phyloP scores from a whole-genome alignment of 768 basidiomycete species.

The Suillus subluteus region DNA sequence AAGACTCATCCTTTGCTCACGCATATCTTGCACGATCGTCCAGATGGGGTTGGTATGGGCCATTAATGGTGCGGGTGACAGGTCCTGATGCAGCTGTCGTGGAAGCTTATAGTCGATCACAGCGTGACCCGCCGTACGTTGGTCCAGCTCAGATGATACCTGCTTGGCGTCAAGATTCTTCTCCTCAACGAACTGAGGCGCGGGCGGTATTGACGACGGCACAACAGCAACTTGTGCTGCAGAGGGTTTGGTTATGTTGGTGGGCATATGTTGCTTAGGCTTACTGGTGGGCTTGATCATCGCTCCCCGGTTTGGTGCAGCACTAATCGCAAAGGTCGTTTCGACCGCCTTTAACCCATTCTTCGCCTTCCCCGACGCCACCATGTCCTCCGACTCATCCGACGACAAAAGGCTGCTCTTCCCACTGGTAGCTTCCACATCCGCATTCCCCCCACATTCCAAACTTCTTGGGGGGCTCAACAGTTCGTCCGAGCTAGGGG shows the following conservation, averaged over 20 bases:
- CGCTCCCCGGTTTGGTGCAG: not conserved
- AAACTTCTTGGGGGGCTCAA: slow-evolving; percentile 19
- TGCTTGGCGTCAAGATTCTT: slow-evolving; percentile 6
- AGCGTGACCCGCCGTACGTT: slow-evolving; percentile 16
- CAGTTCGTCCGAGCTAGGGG: slow-evolving; percentile 19
- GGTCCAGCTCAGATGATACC: slow-evolving; percentile 16
- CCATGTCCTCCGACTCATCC: slow-evolving; percentile 15
- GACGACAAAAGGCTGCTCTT: slow-evolving; percentile 12
- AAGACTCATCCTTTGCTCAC: slow-evolving; percentile 94
- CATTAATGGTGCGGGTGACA: slow-evolving; percentile 62
- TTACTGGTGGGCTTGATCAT: slow-evolving; percentile 6
- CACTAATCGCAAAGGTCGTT: slow-evolving; percentile 11
- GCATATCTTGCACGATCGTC: slow-evolving; percentile 88
- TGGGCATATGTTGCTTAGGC: not conserved
- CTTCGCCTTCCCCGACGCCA: not conserved
- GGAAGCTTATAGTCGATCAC: slow-evolving; percentile 65
- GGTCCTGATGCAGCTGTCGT: slow-evolving; percentile 54
- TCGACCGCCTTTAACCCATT: not conserved
- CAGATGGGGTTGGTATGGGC: slow-evolving; percentile 77
- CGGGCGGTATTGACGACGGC: slow-evolving; percentile 5
- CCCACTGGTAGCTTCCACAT: slow-evolving; percentile 15
- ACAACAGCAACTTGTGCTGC: too few species aligned
- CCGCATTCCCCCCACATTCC: slow-evolving; percentile 19
- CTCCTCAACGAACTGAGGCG: slow-evolving; percentile 2
- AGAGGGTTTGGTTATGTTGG: slow-evolving; percentile 10